Evolutionary conservation across 2,329 filamentous ascomycete genomes (phyloP).

Genomic region (Gremmenia infestans): DNA sequence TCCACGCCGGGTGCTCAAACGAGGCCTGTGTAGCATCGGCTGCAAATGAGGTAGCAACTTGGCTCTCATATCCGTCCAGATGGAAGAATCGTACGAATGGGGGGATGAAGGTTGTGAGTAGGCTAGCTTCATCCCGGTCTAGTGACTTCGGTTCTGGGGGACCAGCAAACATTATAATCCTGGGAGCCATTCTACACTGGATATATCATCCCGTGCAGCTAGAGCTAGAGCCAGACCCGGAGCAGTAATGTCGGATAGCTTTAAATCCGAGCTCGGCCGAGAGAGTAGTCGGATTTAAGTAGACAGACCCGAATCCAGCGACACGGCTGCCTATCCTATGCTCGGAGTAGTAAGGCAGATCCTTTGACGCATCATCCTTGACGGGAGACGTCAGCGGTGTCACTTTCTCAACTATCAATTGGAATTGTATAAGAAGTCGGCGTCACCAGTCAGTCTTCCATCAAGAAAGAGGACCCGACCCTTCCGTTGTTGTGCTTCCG

Average conservation of each 20-base stretch:
- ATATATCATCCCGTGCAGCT: no score
- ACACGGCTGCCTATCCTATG: not conserved
- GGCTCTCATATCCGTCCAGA: not conserved
- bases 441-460: not conserved
- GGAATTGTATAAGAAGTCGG: not conserved
- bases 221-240: no score
- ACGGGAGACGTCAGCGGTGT: no score
- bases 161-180: constrained; percentile 49
- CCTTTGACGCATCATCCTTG: not conserved
- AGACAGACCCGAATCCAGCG: not conserved
- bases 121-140: constrained; percentile 46
- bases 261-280: not conserved
- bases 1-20: constrained; percentile 38
- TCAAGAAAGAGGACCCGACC: not conserved
- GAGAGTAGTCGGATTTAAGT: constrained; percentile 1
- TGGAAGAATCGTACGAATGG: constrained; percentile 36
- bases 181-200: constrained; percentile 21
- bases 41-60: not conserved
- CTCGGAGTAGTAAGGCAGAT: not conserved
- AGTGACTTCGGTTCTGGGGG: constrained; percentile 53
- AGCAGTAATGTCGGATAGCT: no score
- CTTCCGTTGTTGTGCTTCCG: not conserved
- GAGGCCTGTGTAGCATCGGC: constrained; percentile 6
- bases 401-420: no score
- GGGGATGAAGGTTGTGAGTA: constrained; percentile 44